Evolutionary conservation across 129 eudicot genomes (phyloP), one percentile per base, ranked within the genome.

Genomic region (Deinandra increscens): DNA sequence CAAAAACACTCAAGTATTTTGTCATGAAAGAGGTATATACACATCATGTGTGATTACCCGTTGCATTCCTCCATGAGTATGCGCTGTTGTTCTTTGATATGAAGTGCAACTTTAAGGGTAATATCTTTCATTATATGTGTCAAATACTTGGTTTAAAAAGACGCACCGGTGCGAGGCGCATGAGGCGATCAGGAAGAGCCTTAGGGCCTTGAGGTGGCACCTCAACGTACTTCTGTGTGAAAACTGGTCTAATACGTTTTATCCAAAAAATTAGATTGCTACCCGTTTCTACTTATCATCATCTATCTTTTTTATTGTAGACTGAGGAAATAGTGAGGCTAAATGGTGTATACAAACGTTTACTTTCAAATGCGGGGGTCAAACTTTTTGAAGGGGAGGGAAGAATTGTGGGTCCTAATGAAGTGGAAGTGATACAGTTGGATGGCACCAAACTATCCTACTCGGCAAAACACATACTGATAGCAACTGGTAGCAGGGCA

Each of bases 381-480:
- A 91, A 88, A 80, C 81, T 91, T 65, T 91, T 79, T 75, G 97
- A 91, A 86, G 97, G 98, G 69, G 96, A 88, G 79, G 98, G 98
- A 15, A 88, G 80, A 73, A 69, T 91, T 51, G 85, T 84, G 44
- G 91, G 98, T 76, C 96, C 97, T 17, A 86, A 91, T 79, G 98
- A 91, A 77, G 96, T 91, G 41, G 91, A 91, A 66, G 82, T 91
- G 72, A 84, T 82, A 41, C 96, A 91, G 69, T 59, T 88, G 75
- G 96, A 91, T 64, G 98, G 96, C 26, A 86, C 98, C 61, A 91
- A 84, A 73, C 71, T 88, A 3, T 78, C 79, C 41, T 91, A 88
- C 50, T 72, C 95, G 10, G 88, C 98, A 66, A 93, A 87, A 73
- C 95, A 89, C 61, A 93, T 93, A 54, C 70, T 93, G 68, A 87